phyloP scores from a whole-genome alignment of 2,329 filamentous ascomycete genomes.

The Piedraia hortae region DNA sequence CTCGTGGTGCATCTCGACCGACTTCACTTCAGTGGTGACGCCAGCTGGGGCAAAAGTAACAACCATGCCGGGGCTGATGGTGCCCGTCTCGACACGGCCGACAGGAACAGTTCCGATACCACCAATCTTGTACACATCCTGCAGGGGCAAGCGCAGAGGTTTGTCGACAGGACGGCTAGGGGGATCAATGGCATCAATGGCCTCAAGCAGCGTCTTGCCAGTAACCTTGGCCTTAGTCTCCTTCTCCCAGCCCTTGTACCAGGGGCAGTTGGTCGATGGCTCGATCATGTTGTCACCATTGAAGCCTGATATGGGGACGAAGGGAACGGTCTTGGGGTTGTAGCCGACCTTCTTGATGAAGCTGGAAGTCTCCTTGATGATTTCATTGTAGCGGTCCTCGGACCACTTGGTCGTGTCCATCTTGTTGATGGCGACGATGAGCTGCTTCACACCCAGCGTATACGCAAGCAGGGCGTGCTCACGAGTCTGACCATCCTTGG shows the following conservation, averaged over 20 bases:
- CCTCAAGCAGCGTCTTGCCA: conserved; percentile 97
- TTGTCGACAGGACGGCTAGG: conserved; percentile 90
- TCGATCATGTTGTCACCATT: conserved; percentile 99
- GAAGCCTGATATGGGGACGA: conserved; percentile 99
- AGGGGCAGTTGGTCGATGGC: conserved; percentile 73
- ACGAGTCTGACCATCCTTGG: conserved; percentile 99
- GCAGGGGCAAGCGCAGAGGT: conserved; percentile 98
- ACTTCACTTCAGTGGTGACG: conserved; percentile 99
- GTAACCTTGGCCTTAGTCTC: conserved; percentile 72
- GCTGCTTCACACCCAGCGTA: conserved; percentile 99
- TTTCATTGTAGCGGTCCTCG: conserved; percentile 87
- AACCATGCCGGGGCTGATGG: conserved; percentile 67
- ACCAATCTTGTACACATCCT: conserved; percentile 99
- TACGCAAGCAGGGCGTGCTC: conserved; percentile 99
- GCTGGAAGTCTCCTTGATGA: conserved; percentile 99
- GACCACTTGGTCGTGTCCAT: conserved; percentile 99
- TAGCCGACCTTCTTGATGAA: conserved; percentile 99
- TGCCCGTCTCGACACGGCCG: conserved; percentile 99
- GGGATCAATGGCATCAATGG: conserved; percentile 86
- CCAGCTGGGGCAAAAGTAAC: conserved; percentile 95
- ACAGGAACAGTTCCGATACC: conserved; percentile 99
- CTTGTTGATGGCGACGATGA: conserved; percentile 99
- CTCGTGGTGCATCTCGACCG: conserved; percentile 99
- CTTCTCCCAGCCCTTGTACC: conserved; percentile 99
- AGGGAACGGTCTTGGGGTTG: conserved; percentile 96